Conservation (phyloP, 352 stramenopile genomes). For the Pythium aquatile region DNA sequence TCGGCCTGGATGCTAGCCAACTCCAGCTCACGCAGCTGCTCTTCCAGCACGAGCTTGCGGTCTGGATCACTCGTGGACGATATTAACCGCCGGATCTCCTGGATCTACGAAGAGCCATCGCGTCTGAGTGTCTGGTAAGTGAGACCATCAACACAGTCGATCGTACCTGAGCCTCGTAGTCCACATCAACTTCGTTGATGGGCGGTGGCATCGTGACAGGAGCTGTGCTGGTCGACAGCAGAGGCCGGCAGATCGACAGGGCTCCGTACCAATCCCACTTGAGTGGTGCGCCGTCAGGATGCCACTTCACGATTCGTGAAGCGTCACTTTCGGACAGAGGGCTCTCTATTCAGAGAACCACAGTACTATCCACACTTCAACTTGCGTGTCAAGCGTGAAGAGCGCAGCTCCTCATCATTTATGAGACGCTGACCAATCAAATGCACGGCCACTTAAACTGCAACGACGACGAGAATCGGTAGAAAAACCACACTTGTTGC, state of each 20-base stretch:
- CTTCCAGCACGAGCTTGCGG: slow-evolving; percentile 52
- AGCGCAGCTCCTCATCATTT: neutral
- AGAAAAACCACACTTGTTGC: neutral
- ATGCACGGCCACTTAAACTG: slow-evolving; percentile 16
- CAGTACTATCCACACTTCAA: slow-evolving; percentile 20
- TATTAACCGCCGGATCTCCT: slow-evolving; percentile 77
- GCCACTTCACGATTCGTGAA: neutral
- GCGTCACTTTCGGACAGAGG: slow-evolving; percentile 1
- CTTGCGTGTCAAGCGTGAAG: slow-evolving; percentile 1
- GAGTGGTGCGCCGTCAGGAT: neutral
- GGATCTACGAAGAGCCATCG: slow-evolving; percentile 38
- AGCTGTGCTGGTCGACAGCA: neutral
- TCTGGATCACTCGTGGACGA: slow-evolving; percentile 66
- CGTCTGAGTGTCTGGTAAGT: neutral
- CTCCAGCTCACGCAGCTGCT: slow-evolving; percentile 68
- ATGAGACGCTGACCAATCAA: slow-evolving; percentile 21
- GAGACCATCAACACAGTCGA: neutral
- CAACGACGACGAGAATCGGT: slow-evolving; percentile 18
- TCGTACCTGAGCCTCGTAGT: slow-evolving; percentile 65
- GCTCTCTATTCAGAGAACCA: neutral
- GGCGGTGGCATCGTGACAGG: slow-evolving; percentile 41
- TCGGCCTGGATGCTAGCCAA: slow-evolving; percentile 51
- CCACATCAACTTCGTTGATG: slow-evolving; percentile 67
- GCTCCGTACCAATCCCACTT: neutral
- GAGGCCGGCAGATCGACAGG: neutral